phyloP scores from a whole-genome alignment of 805 yeast genomes.

The Candida vaughaniae region DNA sequence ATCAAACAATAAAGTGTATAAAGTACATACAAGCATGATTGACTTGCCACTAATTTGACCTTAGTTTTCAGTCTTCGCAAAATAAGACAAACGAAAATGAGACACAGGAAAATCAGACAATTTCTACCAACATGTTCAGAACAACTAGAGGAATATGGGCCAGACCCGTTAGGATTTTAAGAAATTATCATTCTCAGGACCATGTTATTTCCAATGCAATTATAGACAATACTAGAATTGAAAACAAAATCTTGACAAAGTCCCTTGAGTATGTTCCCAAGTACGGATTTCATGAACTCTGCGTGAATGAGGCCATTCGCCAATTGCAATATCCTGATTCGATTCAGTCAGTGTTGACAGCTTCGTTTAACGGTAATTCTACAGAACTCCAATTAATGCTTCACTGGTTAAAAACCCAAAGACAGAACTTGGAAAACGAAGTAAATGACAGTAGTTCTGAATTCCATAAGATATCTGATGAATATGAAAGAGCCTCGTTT shows the following conservation, averaged over 20 bases:
- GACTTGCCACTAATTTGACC: not conserved
- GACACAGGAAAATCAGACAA: too few species aligned
- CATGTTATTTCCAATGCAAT: conserved; percentile 37
- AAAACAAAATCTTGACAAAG: conserved; percentile 39
- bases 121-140: conserved; percentile 6
- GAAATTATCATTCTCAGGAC: conserved; percentile 33
- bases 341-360: conserved; percentile 40
- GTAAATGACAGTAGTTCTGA: conserved; percentile 12
- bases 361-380: conserved; percentile 38
- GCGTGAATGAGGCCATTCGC: conserved; percentile 51
- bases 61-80: not conserved
- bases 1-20: not conserved
- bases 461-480: conserved; percentile 32
- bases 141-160: conserved; percentile 1
- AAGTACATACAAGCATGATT: conserved; percentile 22
- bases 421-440: conserved; percentile 36
- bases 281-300: conserved; percentile 49
- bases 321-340: conserved; percentile 51
- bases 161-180: not conserved
- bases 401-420: conserved; percentile 44
- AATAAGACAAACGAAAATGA: too few species aligned
- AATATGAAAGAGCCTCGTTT: conserved; percentile 43
- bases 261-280: conserved; percentile 46
- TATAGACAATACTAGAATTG: conserved; percentile 31
- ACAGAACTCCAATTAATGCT: conserved; percentile 59